Percentiles rank a stretch among this genome's conserved stretches.
Evolutionary conservation across 2,329 filamentous ascomycete species (phyloP).

Genomic region (Thermothelomyces thermophilus): DNA sequence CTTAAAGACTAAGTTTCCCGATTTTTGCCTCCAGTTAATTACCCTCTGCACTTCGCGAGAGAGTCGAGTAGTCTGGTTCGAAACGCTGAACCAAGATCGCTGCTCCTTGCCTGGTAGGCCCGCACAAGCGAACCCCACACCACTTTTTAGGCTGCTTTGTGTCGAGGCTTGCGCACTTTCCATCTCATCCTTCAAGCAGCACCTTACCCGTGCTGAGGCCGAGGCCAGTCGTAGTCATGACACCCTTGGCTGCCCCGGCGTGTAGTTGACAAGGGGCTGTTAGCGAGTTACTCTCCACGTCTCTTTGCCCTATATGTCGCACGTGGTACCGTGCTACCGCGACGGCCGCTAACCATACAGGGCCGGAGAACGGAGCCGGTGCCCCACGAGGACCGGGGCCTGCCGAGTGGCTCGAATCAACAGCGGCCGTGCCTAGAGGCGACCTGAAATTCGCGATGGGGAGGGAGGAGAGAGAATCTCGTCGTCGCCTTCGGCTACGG

Average conservation of each 20-base stretch:
- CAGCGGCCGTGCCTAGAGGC: not conserved
- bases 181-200: too few species aligned
- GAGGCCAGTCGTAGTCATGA: not conserved
- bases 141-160: not conserved
- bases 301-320: not conserved
- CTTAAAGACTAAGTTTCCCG: too few species aligned
- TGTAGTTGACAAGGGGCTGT: slow-evolving; percentile 3
- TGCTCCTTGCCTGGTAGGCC: too few species aligned
- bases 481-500: slow-evolving; percentile 18
- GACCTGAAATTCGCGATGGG: slow-evolving; percentile 15
- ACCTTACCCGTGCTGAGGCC: too few species aligned
- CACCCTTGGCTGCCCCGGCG: not conserved
- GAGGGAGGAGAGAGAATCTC: slow-evolving; percentile 17
- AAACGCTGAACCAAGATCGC: too few species aligned
- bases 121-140: too few species aligned
- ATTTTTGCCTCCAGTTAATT: not conserved
- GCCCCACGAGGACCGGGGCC: slow-evolving; percentile 13
- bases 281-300: slow-evolving; percentile 11
- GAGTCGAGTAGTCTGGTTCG: too few species aligned
- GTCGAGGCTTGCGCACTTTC: not conserved
- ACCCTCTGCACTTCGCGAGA: not conserved
- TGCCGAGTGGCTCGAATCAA: slow-evolving; percentile 17
- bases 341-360: slow-evolving; percentile 21
- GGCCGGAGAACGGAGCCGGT: slow-evolving; percentile 6
- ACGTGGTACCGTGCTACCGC: slow-evolving; percentile 19